Percentiles rank a stretch among this genome's conserved stretches.
These are phyloP conservation scores for Xylaria sp. DNA, from an alignment of 2,329 filamentous ascomycete genomes.

Conservation along the genomic window DNA sequence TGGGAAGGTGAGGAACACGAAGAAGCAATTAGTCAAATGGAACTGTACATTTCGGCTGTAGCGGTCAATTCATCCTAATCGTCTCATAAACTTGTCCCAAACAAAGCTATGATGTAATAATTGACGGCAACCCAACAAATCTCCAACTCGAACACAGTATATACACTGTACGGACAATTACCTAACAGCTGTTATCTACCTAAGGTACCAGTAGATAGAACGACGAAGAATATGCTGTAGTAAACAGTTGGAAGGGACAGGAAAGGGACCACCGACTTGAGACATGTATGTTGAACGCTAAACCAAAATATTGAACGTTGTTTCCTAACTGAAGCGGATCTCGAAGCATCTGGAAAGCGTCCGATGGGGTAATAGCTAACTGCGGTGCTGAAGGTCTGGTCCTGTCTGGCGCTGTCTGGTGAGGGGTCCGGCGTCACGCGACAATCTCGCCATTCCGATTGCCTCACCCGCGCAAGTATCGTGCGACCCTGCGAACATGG, in stretches of 20 bases:
- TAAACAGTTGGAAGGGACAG: no score
- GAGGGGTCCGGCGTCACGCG: slow-evolving; percentile 37
- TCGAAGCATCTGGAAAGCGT: slow-evolving; percentile 34
- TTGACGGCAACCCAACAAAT: slow-evolving; percentile 15
- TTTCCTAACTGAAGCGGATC: slow-evolving; percentile 10
- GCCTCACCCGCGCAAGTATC: slow-evolving; percentile 30
- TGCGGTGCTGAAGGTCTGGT: not conserved
- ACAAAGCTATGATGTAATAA: slow-evolving; percentile 36
- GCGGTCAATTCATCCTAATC: slow-evolving; percentile 29
- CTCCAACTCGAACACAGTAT: slow-evolving; percentile 26
- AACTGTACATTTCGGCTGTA: not conserved
- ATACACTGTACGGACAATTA: slow-evolving; percentile 11
- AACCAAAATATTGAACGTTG: slow-evolving; percentile 3
- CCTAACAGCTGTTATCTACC: not conserved
- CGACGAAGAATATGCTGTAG: not conserved
- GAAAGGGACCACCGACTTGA: slow-evolving; percentile 1
- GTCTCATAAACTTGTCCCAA: not conserved
- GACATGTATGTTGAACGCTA: slow-evolving; percentile 4
- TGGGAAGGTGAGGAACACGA: not conserved
- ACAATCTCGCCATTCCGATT: slow-evolving; percentile 38
- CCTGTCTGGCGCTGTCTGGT: slow-evolving; percentile 19
- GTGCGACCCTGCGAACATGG: slow-evolving; percentile 26
- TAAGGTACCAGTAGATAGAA: not conserved
- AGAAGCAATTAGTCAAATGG: not conserved
- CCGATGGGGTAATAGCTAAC: slow-evolving; percentile 16